A percentile compares a stretch with the other conserved stretches of the same genome.
Evolutionary conservation across 768 basidiomycete species (phyloP).

Genomic region (Hygrophoropsis aurantiaca): DNA sequence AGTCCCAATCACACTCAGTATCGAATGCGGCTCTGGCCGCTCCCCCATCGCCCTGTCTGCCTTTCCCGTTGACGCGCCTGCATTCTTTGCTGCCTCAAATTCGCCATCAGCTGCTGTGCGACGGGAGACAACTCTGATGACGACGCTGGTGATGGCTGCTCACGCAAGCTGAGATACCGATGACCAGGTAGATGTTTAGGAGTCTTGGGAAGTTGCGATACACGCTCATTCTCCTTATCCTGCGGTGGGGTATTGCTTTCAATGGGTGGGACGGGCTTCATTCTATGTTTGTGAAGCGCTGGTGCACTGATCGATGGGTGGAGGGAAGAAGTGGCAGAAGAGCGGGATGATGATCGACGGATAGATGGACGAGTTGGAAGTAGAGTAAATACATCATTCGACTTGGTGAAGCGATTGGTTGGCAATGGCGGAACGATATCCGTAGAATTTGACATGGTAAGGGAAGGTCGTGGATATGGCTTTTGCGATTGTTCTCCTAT

Average conservation of each 20-base stretch:
- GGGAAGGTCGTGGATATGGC: neutral
- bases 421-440: neutral
- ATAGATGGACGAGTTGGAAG: slow-evolving; percentile 17
- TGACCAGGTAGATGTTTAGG: slow-evolving; percentile 45
- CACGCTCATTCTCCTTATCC: slow-evolving; percentile 22
- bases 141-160: slow-evolving; percentile 59
- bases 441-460: slow-evolving; percentile 15
- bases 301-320: neutral
- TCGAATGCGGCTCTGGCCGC: slow-evolving; percentile 29
- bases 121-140: slow-evolving; percentile 75
- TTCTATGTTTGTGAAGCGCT: slow-evolving; percentile 1
- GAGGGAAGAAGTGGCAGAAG: slow-evolving; percentile 3
- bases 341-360: slow-evolving; percentile 3
- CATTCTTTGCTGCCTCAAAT: slow-evolving; percentile 47
- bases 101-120: slow-evolving; percentile 65
- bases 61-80: slow-evolving; percentile 32
- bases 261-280: neutral
- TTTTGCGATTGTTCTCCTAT: too few species aligned
- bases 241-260: too few species aligned
- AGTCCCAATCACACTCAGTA: slow-evolving; percentile 13
- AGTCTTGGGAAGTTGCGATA: slow-evolving; percentile 39
- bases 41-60: slow-evolving; percentile 29
- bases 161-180: slow-evolving; percentile 26
- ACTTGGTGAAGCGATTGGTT: slow-evolving; percentile 24
- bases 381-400: slow-evolving; percentile 8